phyloP scores from a whole-genome alignment of 257 asterid genomes.

The Penstemon eatonii region DNA sequence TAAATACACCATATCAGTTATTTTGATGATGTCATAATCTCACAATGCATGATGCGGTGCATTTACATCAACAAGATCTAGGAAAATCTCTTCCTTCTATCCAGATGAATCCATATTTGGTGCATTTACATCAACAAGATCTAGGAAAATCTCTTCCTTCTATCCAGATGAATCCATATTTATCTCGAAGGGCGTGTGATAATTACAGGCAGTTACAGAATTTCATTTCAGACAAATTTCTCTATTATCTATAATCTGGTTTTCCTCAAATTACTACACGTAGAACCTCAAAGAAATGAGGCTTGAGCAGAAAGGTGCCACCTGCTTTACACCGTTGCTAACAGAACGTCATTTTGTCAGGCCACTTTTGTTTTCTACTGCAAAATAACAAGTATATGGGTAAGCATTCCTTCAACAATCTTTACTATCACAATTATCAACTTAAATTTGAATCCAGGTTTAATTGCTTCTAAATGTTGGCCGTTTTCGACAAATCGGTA shows the following conservation, averaged over 20 bases:
- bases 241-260: constrained; percentile 19
- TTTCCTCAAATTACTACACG: constrained; percentile 27
- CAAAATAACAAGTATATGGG: constrained; percentile 12
- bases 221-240: constrained; percentile 25
- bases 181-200: constrained; percentile 30
- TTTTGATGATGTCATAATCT: no score
- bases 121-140: no score
- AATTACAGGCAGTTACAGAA: constrained; percentile 22
- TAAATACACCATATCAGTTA: no score
- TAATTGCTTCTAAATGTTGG: constrained; percentile 42
- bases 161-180: constrained; percentile 25
- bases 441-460: not conserved
- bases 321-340: constrained; percentile 9
- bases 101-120: constrained; percentile 25
- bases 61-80: no score
- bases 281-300: not conserved
- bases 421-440: constrained; percentile 14
- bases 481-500: constrained; percentile 48
- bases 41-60: no score
- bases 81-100: no score
- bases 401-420: constrained; percentile 19
- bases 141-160: no score
- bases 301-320: constrained; percentile 28
- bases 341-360: constrained; percentile 24
- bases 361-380: constrained; percentile 15